Percentiles rank a stretch among this genome's conserved stretches.
Evolutionary conservation across 2,329 filamentous ascomycete species (phyloP).

Genomic region (Colletotrichum sp.): DNA sequence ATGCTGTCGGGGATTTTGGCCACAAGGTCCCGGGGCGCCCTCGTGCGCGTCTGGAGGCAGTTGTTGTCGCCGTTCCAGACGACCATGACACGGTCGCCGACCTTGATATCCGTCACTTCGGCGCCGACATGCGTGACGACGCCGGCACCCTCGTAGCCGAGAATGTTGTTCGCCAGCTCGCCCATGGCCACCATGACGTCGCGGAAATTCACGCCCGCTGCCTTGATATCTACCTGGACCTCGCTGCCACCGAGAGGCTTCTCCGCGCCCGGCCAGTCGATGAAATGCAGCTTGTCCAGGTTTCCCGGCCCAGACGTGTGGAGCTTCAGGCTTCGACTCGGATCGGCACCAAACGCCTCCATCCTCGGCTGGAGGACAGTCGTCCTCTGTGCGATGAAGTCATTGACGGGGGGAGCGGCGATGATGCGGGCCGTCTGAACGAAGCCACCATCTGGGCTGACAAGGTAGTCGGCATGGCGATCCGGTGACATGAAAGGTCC

Average conservation of each 20-base stretch:
- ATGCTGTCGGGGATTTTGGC: constrained; percentile 36
- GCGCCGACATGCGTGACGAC: constrained; percentile 25
- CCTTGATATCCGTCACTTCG: not conserved
- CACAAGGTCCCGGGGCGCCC: not conserved
- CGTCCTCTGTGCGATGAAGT: not conserved
- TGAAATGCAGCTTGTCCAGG: constrained; percentile 32
- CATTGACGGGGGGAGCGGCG: not conserved
- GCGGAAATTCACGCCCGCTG: constrained; percentile 37
- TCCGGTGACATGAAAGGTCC: not conserved
- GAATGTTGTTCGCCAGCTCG: constrained; percentile 24
- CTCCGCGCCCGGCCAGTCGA: constrained; percentile 25
- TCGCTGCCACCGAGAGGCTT: constrained; percentile 23
- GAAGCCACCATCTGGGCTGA: not conserved
- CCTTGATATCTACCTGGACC: constrained; percentile 34
- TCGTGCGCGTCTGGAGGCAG: not conserved
- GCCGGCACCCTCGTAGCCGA: constrained; percentile 31
- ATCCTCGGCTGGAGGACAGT: not conserved
- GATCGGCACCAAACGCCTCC: constrained; percentile 5
- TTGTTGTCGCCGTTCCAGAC: not conserved
- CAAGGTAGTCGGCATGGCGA: not conserved
- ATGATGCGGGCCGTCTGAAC: not conserved
- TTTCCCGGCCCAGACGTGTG: constrained; percentile 24
- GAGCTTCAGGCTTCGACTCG: constrained; percentile 2
- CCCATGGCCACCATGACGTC: constrained; percentile 38
- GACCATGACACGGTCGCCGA: constrained; percentile 6